Evolutionary conservation across 768 basidiomycete species (phyloP).

Genomic region (Mycena floridula): DNA sequence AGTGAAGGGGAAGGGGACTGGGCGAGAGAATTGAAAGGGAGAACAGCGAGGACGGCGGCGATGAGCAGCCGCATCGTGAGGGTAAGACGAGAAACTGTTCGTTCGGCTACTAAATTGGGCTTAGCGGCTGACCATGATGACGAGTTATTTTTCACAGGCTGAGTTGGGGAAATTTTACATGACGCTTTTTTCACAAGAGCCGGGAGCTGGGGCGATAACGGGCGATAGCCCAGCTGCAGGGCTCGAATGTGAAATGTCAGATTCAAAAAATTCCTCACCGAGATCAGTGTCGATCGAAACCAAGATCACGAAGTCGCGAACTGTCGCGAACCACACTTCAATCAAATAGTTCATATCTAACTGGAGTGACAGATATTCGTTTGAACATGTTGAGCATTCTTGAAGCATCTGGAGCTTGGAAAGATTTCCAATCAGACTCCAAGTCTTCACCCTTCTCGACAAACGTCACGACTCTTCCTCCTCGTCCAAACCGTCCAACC

Average conservation of each 20-base stretch:
- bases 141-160: no score
- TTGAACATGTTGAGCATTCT: slow-evolving; percentile 40
- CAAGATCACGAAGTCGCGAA: no score
- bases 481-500: slow-evolving; percentile 64
- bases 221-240: no score
- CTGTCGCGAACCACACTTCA: slow-evolving; percentile 11
- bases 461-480: slow-evolving; percentile 62
- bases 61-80: slow-evolving; percentile 16
- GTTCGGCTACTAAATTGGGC: no score
- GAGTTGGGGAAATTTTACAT: no score
- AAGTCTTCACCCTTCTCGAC: slow-evolving; percentile 30
- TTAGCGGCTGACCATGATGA: no score
- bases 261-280: no score
- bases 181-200: no score
- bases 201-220: no score
- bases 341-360: slow-evolving; percentile 47
- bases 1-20: slow-evolving; percentile 25
- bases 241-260: no score
- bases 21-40: slow-evolving; percentile 12
- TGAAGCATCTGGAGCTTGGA: slow-evolving; percentile 19
- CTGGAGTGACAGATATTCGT: slow-evolving; percentile 37
- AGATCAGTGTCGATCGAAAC: no score
- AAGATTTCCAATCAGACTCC: neutral
- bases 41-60: slow-evolving; percentile 32
- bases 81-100: slow-evolving; percentile 3